Percentiles rank a stretch among this genome's conserved stretches.
Evolutionary conservation across 2,329 filamentous ascomycete species (phyloP).

Genomic region (Lizonia empirigonia): DNA sequence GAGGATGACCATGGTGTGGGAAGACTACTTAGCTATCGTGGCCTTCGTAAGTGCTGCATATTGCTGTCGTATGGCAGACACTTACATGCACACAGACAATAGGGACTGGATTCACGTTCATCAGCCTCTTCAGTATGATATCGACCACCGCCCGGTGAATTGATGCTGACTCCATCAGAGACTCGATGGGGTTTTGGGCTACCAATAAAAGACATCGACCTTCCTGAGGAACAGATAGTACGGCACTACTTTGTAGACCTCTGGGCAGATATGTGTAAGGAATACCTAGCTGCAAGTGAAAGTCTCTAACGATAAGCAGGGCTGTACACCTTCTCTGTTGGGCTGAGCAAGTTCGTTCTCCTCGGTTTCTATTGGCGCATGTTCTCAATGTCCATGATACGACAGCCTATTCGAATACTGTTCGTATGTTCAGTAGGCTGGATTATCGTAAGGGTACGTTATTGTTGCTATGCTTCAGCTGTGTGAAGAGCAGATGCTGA

Average conservation of each 20-base stretch:
- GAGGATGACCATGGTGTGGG: constrained; percentile 26
- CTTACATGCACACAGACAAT: constrained; percentile 15
- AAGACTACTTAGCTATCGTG: constrained; percentile 28
- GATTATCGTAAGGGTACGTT: constrained; percentile 26
- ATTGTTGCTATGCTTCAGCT: neutral
- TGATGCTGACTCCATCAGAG: constrained; percentile 21
- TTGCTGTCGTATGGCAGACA: neutral
- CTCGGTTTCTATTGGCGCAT: constrained; percentile 33
- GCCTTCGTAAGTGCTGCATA: constrained; percentile 25
- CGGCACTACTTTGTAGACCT: constrained; percentile 30
- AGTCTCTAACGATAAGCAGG: constrained; percentile 2
- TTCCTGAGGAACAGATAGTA: constrained; percentile 19
- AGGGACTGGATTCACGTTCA: constrained; percentile 29
- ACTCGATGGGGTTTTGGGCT: constrained; percentile 33
- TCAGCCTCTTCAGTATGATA: constrained; percentile 30
- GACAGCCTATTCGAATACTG: constrained; percentile 27
- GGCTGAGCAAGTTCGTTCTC: constrained; percentile 31
- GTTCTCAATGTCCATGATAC: constrained; percentile 25
- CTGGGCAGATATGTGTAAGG: constrained; percentile 29
- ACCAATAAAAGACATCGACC: constrained; percentile 20
- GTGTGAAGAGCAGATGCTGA: neutral
- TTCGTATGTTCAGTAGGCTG: constrained; percentile 19
- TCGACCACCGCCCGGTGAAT: neutral
- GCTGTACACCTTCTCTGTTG: constrained; percentile 33
- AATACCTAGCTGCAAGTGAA: neutral